phyloP scores from a whole-genome alignment of 306 rosid species.

The Vigna reflexopilosa region DNA sequence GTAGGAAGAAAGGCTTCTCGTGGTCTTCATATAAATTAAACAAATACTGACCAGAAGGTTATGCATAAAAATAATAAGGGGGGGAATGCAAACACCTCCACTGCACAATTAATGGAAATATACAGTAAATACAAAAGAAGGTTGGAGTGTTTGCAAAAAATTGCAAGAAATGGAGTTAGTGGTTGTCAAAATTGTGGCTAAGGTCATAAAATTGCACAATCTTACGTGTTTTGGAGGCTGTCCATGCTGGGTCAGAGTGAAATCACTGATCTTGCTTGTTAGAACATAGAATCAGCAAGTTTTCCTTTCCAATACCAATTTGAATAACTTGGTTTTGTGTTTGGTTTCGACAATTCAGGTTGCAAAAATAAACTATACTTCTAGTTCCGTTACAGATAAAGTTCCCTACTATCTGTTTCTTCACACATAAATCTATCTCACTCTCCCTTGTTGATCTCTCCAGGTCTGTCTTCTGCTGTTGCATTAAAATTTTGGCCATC shows the following conservation, averaged over 20 bases:
- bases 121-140: slow-evolving; percentile 24
- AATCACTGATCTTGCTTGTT: not conserved
- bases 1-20: slow-evolving; percentile 8
- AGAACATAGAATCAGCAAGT: not conserved
- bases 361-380: not conserved
- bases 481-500: too few species aligned
- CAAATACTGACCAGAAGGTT: slow-evolving; percentile 6
- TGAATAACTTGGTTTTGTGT: not conserved
- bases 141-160: slow-evolving; percentile 18
- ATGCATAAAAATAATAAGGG: slow-evolving; percentile 24
- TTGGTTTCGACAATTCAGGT: not conserved
- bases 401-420: not conserved
- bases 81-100: slow-evolving; percentile 25
- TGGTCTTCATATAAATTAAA: slow-evolving; percentile 18
- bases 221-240: not conserved
- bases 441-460: not conserved
- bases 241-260: not conserved
- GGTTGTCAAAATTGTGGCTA: not conserved
- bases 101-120: slow-evolving; percentile 21
- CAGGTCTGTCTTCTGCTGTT: too few species aligned
- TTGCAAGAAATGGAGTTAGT: slow-evolving; percentile 3
- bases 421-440: not conserved
- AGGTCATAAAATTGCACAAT: not conserved
- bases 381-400: not conserved
- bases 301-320: not conserved